These are phyloP conservation scores for Aspergillus pseudoglaucus DNA, from an alignment of 2,329 filamentous ascomycete species.

Conservation along the genomic window DNA sequence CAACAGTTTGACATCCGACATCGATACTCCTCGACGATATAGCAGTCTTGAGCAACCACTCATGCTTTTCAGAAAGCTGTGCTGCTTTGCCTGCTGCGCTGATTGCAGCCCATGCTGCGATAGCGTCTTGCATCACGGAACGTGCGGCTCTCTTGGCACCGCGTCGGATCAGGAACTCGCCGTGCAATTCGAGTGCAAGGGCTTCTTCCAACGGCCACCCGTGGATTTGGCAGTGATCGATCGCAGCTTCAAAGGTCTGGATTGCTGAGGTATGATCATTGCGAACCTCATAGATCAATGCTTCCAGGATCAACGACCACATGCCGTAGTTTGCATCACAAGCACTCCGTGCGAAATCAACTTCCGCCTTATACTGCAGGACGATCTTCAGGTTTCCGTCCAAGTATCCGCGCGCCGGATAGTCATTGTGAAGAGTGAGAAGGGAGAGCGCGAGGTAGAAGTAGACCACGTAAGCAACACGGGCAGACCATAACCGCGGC, in stretches of 20 bases:
- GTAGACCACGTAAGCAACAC: conserved; percentile 36
- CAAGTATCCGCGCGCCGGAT: conserved; percentile 38
- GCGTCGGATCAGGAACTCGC: conserved; percentile 50
- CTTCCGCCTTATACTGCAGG: conserved; percentile 43
- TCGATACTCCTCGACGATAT: conserved; percentile 48
- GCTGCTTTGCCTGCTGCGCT: conserved; percentile 54
- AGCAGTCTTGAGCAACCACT: conserved; percentile 54
- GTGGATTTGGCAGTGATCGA: conserved; percentile 55
- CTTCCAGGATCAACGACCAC: conserved; percentile 52
- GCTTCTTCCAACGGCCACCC: conserved; percentile 55
- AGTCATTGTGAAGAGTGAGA: conserved; percentile 38
- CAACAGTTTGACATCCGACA: conserved; percentile 51
- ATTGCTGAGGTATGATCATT: conserved; percentile 42
- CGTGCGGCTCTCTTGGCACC: conserved; percentile 55
- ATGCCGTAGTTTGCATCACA: conserved; percentile 56
- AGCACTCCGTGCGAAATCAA: conserved; percentile 47
- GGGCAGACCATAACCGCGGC: conserved; percentile 41
- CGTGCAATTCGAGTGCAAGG: conserved; percentile 55
- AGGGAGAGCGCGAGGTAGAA: conserved; percentile 43
- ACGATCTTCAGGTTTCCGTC: conserved; percentile 45
- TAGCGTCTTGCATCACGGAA: conserved; percentile 51
- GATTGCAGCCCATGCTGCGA: conserved; percentile 53
- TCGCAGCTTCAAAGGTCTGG: conserved; percentile 40
- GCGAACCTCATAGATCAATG: conserved; percentile 47
- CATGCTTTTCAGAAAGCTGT: conserved; percentile 53